Percentiles rank a stretch among this genome's conserved stretches.
Evolutionary conservation across 2,329 filamentous ascomycete genomes (phyloP).

Genomic region (Cladosporium cucumerinum): DNA sequence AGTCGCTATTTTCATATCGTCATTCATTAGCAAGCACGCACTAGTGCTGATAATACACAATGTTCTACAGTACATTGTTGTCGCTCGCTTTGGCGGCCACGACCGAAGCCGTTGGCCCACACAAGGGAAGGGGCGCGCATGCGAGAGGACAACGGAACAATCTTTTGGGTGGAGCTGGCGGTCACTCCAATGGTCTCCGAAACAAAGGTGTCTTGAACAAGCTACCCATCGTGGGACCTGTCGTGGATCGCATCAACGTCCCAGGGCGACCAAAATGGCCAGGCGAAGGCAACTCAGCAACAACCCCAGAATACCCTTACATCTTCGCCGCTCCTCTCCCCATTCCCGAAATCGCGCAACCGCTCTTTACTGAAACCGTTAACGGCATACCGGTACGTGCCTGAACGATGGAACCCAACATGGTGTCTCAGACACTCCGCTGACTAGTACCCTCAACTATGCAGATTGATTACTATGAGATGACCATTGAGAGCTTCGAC

Average conservation of each 20-base stretch:
- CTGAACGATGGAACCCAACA: not conserved
- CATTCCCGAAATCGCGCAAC: constrained; percentile 22
- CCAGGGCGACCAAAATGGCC: constrained; percentile 11
- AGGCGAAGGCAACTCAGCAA: constrained; percentile 22
- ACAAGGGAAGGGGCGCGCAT: not conserved
- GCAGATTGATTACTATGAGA: constrained; percentile 44
- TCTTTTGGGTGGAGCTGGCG: not conserved
- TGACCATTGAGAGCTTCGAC: constrained; percentile 41
- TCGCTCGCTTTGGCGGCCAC: constrained; percentile 13
- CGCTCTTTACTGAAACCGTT: constrained; percentile 34
- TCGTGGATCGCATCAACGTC: not conserved
- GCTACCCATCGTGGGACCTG: constrained; percentile 10
- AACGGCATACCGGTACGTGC: constrained; percentile 29
- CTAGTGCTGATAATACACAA: not conserved
- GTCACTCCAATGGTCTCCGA: not conserved
- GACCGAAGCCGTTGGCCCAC: not conserved
- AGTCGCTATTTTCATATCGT: not conserved
- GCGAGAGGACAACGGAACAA: not conserved
- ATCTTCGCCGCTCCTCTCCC: constrained; percentile 25
- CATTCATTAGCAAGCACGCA: not conserved
- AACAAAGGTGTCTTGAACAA: constrained; percentile 1
- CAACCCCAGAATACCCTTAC: constrained; percentile 24
- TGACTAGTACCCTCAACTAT: not conserved
- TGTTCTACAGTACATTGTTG: constrained; percentile 7
- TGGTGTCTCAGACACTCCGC: constrained; percentile 28